A percentile compares a stretch with the other conserved stretches of the same genome.
These are phyloP conservation scores for Boletus subparvulus DNA, from an alignment of 768 basidiomycete species.

Conservation along the genomic window DNA sequence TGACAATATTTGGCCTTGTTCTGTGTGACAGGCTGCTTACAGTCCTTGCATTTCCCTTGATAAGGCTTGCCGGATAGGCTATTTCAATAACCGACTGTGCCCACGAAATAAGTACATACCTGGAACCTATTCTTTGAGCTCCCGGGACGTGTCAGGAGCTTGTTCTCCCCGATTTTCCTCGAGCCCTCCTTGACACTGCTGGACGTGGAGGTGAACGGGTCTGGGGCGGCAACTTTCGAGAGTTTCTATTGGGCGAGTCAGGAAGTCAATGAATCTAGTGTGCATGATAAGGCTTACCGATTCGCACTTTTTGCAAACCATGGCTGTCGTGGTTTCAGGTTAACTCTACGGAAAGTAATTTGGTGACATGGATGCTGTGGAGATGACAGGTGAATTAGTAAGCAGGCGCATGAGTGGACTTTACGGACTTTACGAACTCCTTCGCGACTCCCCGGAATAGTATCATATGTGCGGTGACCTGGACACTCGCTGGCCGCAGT, in stretches of 20 bases:
- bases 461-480: not conserved
- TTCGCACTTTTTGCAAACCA: constrained; percentile 91
- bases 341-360: not conserved
- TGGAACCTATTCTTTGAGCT: constrained; percentile 76
- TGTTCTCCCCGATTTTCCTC: constrained; percentile 83
- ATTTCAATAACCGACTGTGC: constrained; percentile 1
- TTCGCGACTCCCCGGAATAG: not conserved
- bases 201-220: constrained; percentile 78
- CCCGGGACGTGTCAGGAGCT: constrained; percentile 68
- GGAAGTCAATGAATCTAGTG: constrained; percentile 1
- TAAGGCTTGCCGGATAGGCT: constrained; percentile 58
- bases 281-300: constrained; percentile 42
- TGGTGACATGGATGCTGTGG: constrained; percentile 6
- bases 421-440: too few relatives aligned
- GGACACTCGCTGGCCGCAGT: not conserved
- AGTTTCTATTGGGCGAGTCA: constrained; percentile 60
- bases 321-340: constrained; percentile 31
- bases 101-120: constrained; percentile 41
- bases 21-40: constrained; percentile 81
- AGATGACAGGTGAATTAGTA: constrained; percentile 16
- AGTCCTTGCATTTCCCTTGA: constrained; percentile 84
- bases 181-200: constrained; percentile 75
- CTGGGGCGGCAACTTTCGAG: constrained; percentile 85
- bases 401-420: constrained; percentile 1
- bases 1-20: constrained; percentile 89